phyloP scores from a whole-genome alignment of 768 basidiomycete genomes.

The Russula emetica region DNA sequence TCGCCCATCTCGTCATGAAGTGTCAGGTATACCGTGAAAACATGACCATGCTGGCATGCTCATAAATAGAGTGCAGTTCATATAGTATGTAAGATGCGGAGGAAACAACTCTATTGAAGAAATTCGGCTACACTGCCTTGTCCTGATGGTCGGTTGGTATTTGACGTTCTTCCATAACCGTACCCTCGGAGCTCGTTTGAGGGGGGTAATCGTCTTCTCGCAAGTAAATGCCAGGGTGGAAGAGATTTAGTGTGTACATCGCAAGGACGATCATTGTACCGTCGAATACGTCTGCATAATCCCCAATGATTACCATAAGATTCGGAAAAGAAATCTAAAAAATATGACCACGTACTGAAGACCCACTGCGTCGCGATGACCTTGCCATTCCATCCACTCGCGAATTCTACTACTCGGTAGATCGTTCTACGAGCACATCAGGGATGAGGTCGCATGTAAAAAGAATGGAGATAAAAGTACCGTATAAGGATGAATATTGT shows the following conservation, averaged over 20 bases:
- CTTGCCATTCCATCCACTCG: slow-evolving; percentile 18
- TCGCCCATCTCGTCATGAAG: too few relatives aligned
- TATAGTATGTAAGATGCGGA: background rate
- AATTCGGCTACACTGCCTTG: background rate
- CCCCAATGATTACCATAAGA: background rate
- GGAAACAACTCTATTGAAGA: background rate
- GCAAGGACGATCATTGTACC: slow-evolving; percentile 21
- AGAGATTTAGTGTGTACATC: slow-evolving; percentile 20
- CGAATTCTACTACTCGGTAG: slow-evolving; percentile 23
- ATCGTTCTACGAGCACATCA: slow-evolving; percentile 15
- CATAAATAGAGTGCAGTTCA: background rate
- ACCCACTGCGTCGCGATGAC: slow-evolving; percentile 19
- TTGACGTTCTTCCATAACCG: background rate
- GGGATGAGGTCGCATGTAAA: background rate
- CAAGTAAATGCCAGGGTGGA: slow-evolving; percentile 20
- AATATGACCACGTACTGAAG: slow-evolving; percentile 18
- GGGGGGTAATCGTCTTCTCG: background rate
- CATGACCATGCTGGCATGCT: background rate
- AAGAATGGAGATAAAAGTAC: background rate
- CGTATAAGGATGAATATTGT: slow-evolving; percentile 21
- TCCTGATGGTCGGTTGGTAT: background rate
- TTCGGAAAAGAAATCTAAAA: background rate
- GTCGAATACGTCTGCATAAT: slow-evolving; percentile 20
- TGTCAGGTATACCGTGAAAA: background rate
- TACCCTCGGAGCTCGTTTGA: background rate